A percentile compares a stretch with the other conserved stretches of the same genome.
phyloP scores from a whole-genome alignment of 1,139 yeast genomes.

The Blastobotrys persicus region DNA sequence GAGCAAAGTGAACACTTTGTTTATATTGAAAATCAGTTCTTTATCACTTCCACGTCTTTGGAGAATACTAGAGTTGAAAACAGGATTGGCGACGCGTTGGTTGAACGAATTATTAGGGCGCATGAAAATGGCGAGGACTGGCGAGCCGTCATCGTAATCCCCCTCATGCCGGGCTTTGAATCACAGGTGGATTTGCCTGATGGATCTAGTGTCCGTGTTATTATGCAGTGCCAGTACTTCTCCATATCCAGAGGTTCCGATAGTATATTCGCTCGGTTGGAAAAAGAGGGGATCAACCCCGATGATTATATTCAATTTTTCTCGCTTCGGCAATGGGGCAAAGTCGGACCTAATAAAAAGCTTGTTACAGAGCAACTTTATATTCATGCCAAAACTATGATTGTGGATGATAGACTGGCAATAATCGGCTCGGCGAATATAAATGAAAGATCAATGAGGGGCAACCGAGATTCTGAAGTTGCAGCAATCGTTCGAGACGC shows the following conservation, averaged over 20 bases:
- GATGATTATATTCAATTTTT: conserved; percentile 89
- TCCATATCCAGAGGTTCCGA: conserved; percentile 88
- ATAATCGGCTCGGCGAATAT: conserved; percentile 96
- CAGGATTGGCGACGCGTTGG: conserved; percentile 93
- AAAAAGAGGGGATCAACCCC: conserved; percentile 74
- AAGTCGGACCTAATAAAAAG: conserved; percentile 71
- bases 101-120: conserved; percentile 88
- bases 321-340: conserved; percentile 94
- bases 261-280: conserved; percentile 82
- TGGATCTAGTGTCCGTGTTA: conserved; percentile 89
- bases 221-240: conserved; percentile 95
- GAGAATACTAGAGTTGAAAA: conserved; percentile 86
- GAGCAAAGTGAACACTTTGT: conserved; percentile 91
- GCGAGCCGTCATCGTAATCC: conserved; percentile 90
- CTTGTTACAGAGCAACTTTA: conserved; percentile 89
- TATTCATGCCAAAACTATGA: conserved; percentile 87
- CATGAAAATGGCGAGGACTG: conserved; percentile 72
- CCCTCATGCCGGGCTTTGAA: conserved; percentile 97
- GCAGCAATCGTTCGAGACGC: conserved; percentile 86
- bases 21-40: conserved; percentile 92
- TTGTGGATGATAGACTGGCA: conserved; percentile 92
- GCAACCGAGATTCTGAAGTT: conserved; percentile 89
- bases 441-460: conserved; percentile 93
- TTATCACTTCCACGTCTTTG: conserved; percentile 80
- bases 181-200: conserved; percentile 91